Conservation (phyloP, 257 asterid genomes). For the Penstemon davidsonii region DNA sequence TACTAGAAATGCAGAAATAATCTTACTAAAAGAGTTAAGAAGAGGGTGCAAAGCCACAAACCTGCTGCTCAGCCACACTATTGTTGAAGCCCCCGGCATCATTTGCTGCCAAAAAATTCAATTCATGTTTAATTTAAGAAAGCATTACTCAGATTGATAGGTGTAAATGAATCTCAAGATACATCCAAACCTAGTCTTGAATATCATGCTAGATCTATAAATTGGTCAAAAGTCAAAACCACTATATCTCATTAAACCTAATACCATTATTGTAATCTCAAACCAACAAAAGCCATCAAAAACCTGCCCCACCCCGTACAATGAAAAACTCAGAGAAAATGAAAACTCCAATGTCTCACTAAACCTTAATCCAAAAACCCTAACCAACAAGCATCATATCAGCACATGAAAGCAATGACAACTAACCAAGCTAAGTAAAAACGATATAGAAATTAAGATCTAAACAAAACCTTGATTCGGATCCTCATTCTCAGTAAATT, state of each 20-base stretch:
- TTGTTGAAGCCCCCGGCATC: conserved; percentile 97
- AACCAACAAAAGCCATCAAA: conserved; percentile 11
- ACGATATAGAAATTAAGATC: conserved; percentile 6
- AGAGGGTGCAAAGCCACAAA: conserved; percentile 37
- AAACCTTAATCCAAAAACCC: conserved; percentile 33
- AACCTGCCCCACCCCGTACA: conserved; percentile 5
- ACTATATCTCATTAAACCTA: conserved; percentile 1
- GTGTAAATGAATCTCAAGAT: background rate
- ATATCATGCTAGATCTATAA: conserved; percentile 23
- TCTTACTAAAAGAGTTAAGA: conserved; percentile 17
- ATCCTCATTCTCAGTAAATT: conserved; percentile 88
- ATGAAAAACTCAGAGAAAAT: background rate
- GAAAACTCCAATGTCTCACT: conserved; percentile 6
- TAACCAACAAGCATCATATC: conserved; percentile 23
- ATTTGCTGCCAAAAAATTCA: conserved; percentile 58
- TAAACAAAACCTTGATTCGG: conserved; percentile 62
- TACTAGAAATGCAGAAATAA: conserved; percentile 4
- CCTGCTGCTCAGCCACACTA: conserved; percentile 97
- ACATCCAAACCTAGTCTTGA: background rate
- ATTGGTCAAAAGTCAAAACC: conserved; percentile 13
- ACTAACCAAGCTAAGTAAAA: conserved; percentile 25
- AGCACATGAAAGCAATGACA: background rate
- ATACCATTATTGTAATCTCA: conserved; percentile 20
- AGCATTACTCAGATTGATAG: background rate
- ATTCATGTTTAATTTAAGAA: conserved; percentile 27